These are phyloP conservation scores for Globomyces sp. DNA, from an alignment of 371 early-diverging fungal species.

Conservation along the genomic window DNA sequence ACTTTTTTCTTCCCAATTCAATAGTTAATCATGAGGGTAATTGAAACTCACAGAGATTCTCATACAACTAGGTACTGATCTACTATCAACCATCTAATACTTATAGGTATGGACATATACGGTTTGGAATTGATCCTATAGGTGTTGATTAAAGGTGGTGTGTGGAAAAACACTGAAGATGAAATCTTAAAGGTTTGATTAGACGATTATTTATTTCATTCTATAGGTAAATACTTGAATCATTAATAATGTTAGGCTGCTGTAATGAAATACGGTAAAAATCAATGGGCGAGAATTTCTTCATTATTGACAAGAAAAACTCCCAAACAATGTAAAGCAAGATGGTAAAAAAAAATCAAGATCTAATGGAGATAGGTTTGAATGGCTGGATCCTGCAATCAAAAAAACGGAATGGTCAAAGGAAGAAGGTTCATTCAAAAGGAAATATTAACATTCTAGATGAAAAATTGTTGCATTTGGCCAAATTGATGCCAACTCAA, in stretches of 20 bases:
- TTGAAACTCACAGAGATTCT: too few species aligned
- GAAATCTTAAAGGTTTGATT: slow-evolving; percentile 79
- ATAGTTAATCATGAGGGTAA: too few species aligned
- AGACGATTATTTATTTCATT: slow-evolving; percentile 23
- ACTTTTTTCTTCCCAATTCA: too few species aligned
- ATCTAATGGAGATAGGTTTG: slow-evolving; percentile 36
- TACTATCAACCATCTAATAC: too few species aligned
- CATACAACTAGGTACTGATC: too few species aligned
- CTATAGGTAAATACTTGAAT: background rate
- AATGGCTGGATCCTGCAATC: slow-evolving; percentile 98
- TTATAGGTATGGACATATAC: too few species aligned
- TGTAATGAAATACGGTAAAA: slow-evolving; percentile 97
- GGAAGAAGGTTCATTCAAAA: slow-evolving; percentile 60
- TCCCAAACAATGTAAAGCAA: slow-evolving; percentile 97
- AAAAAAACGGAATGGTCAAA: slow-evolving; percentile 98
- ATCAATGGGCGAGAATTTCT: slow-evolving; percentile 98
- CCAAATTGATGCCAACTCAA: slow-evolving; percentile 98
- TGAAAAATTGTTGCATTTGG: slow-evolving; percentile 94
- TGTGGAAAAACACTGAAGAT: slow-evolving; percentile 75
- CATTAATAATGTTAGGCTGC: slow-evolving; percentile 57
- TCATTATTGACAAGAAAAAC: slow-evolving; percentile 93
- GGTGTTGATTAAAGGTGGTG: slow-evolving; percentile 50
- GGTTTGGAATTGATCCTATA: background rate
- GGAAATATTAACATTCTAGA: slow-evolving; percentile 42
- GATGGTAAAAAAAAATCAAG: slow-evolving; percentile 68